A percentile compares a stretch with the other conserved stretches of the same genome.
phyloP scores from a whole-genome alignment of 2,329 filamentous ascomycete species.

The Xylariaceae sp. region DNA sequence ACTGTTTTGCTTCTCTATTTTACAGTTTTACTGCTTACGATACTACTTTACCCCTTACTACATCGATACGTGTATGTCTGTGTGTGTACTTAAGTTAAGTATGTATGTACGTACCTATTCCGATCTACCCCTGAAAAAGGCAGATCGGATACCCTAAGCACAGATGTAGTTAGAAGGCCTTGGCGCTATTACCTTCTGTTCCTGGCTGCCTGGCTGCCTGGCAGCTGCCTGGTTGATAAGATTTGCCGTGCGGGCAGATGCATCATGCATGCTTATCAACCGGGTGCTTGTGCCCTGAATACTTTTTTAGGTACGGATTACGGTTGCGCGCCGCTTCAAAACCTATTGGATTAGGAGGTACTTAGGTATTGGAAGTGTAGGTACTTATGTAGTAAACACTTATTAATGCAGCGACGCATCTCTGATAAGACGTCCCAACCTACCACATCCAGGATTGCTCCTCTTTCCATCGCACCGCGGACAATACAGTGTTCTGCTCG shows the following conservation, averaged over 20 bases:
- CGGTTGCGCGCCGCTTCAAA: neutral
- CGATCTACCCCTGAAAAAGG: neutral
- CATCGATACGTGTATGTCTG: no score
- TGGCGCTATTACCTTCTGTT: conserved; percentile 30
- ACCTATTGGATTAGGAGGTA: no score
- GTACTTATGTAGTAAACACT: no score
- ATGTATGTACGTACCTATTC: no score
- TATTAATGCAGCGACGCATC: neutral
- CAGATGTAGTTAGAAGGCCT: conserved; percentile 6
- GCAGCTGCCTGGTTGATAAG: no score
- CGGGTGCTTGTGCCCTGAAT: neutral
- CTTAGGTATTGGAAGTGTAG: no score
- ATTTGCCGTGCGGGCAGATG: conserved; percentile 15
- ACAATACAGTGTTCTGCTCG: neutral
- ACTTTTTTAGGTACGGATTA: neutral
- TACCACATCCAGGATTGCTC: neutral
- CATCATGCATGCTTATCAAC: conserved; percentile 19
- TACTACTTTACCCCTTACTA: no score
- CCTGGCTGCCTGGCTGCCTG: no score
- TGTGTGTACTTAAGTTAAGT: no score
- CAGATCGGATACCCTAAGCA: neutral
- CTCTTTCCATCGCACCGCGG: neutral
- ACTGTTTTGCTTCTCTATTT: no score
- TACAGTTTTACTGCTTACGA: no score
- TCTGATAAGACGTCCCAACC: neutral